phyloP scores from a whole-genome alignment of 139 green algal genomes.

The Chloropicon primus region DNA sequence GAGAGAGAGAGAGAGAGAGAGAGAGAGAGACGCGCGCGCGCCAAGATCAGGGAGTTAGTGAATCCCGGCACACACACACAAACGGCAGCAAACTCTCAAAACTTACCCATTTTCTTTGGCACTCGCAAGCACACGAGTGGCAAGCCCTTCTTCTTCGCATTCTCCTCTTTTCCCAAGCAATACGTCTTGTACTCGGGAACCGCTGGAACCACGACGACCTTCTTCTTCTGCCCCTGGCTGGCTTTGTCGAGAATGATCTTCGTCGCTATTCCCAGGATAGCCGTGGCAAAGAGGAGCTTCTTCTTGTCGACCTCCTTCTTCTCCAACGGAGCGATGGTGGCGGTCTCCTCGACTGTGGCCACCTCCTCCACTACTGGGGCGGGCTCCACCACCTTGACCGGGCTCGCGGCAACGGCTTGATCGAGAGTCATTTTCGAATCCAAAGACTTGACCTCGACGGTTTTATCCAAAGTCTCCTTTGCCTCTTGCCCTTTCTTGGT shows the following conservation, averaged over 20 bases:
- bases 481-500: not conserved
- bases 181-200: not conserved
- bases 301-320: not conserved
- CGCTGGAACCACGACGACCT: not conserved
- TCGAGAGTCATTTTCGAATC: not conserved
- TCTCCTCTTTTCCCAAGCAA: not conserved
- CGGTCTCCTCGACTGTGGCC: not conserved
- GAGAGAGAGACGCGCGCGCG: too few species aligned
- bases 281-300: not conserved
- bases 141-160: not conserved
- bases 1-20: too few species aligned
- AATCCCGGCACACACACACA: too few species aligned
- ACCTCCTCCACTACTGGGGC: too few species aligned
- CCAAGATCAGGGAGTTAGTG: too few species aligned
- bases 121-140: not conserved
- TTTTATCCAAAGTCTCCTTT: too few species aligned
- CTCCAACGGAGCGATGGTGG: not conserved
- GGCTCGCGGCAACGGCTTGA: not conserved
- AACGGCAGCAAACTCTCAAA: too few species aligned
- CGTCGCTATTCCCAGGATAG: not conserved
- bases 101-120: not conserved
- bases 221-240: not conserved
- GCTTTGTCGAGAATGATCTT: not conserved
- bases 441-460: not conserved
- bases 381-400: not conserved